Percentiles rank a stretch among this genome's conserved stretches.
phyloP scores from a whole-genome alignment of 306 rosid genomes.

The Gynostemma pentaphyllum region DNA sequence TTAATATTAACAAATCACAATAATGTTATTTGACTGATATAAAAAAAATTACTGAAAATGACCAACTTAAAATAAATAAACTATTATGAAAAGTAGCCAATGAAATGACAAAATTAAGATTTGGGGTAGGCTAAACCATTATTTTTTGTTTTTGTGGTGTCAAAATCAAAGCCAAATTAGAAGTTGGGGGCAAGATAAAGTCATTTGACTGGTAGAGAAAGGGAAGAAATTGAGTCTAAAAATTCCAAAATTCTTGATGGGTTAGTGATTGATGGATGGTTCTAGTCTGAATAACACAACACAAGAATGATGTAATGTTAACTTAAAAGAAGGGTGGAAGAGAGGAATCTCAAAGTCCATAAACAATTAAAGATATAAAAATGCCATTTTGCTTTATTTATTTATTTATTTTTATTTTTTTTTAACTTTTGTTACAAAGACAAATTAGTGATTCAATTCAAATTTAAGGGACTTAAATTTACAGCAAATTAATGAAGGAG shows the following conservation, averaged over 20 bases:
- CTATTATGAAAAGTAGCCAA: background rate
- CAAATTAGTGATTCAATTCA: background rate
- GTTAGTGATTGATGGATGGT: background rate
- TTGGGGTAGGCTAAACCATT: background rate
- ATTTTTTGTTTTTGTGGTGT: background rate
- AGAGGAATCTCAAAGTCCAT: background rate
- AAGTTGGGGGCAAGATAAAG: conserved; percentile 1
- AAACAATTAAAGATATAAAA: background rate
- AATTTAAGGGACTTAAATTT: background rate
- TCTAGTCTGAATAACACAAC: background rate
- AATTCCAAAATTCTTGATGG: background rate
- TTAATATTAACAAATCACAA: background rate
- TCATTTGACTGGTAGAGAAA: conserved; percentile 3
- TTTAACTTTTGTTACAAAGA: too few species aligned
- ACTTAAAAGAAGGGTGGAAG: background rate
- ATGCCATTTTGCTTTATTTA: background rate
- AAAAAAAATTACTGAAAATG: background rate
- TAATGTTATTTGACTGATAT: background rate
- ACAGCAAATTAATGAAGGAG: too few species aligned
- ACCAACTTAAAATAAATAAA: background rate
- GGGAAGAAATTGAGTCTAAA: background rate
- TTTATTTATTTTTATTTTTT: too few species aligned
- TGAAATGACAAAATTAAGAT: background rate
- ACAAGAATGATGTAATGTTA: background rate
- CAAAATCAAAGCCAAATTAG: conserved; percentile 1